Evolutionary conservation across 805 yeast genomes (phyloP), one percentile per base, ranked within the genome.

Genomic region (Monosporozyma solicola): DNA sequence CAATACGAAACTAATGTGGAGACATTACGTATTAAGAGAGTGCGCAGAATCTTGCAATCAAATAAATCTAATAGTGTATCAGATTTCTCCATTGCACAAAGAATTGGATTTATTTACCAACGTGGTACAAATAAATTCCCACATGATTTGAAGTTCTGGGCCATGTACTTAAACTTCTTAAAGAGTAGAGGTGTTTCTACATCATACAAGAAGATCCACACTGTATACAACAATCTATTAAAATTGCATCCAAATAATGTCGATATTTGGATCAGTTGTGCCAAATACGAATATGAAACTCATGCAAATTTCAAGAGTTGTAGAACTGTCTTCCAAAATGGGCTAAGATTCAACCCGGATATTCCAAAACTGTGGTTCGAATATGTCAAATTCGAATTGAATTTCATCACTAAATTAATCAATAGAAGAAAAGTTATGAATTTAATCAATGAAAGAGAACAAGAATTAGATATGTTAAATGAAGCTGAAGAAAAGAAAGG

Each of bases 221-320:
- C 82, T 57, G 82, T 88, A 7, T 88, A 90, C 67, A 83, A 91
- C 5, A 80, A 81, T 54, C 74, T 92, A 59, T 74, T 94, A 60
- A 88, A 84, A 68, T 72, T 90, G 57, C 98, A 94, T 66, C 98
- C 99, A n/a, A 79, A 86, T 45, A 87, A 91, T 63, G 80, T 89
- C 2, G 86, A 84, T 60, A 86, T 92, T 16, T 94, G 99, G 99
- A 80, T 94, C 45, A 80, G 88, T 62, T 97, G 97, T 25, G 97
- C 97, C 32, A 87, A 87, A 65, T 89, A 88, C 70, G 98, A 94
- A 71, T 84, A 87, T 62, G 97, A 92, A 60, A 80, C 79, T 31
- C 89, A 94, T 68, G 87, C 92, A 43, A 86, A 90, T 61, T 87
- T 95, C 47, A 83, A 85, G 64, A 91, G 95, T 47, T 91, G 97